Base-by-base conservation (phyloP, 1,284 basidiomycete species). In the Moesziomyces sp. region DNA sequence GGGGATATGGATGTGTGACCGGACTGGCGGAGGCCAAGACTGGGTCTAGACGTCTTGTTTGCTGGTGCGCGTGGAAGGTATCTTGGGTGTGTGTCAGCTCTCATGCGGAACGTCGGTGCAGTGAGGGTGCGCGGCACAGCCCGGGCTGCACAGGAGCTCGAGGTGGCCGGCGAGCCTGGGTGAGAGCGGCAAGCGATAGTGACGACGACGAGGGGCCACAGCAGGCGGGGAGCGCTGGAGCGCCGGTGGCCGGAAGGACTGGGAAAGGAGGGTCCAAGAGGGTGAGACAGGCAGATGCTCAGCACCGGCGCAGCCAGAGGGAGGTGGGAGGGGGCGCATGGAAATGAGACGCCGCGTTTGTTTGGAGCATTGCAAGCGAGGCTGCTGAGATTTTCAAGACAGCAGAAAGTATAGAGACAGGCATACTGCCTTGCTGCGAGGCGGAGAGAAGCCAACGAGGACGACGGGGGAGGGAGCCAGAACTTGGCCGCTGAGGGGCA, bases 301-400 rank as follows among this genome's bases (percentile, higher is more conserved):
- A 34, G 30, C 14, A 14, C 54, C 46, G 26, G 21, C 48, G 59
- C 55, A 55, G 47, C 30, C 18, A 23, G 49, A 55, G 38, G 30
- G 30, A 13, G 13, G 30, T 18, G 38, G 38, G 38, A 40, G 38
- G 38, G 35, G 16, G 38, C 49, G 66, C 66, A 69, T 69, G 49
- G 66, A 59, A 49, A 52, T 48, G 52, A 63, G 52, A 63, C 58
- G 52, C 59, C 59, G 56, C 53, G 54, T 61, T 67, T 67, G 64
- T 67, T 67, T 67, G 64, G 53, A 43, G 64, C 46, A 10, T 26
- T 44, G 28, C 48, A 46, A 58, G 43, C 44, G 42, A 51, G 47
- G 9, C 54, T 40, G 38, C 38, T 40, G 38, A 18, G 38, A 18
- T n/a, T 40, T 40, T 14, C 18, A 40, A 40, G 38, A 40, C 38